Evolutionary conservation across 495 filamentous ascomycete genomes (phyloP).

Genomic region (Elasticomyces elasticus): DNA sequence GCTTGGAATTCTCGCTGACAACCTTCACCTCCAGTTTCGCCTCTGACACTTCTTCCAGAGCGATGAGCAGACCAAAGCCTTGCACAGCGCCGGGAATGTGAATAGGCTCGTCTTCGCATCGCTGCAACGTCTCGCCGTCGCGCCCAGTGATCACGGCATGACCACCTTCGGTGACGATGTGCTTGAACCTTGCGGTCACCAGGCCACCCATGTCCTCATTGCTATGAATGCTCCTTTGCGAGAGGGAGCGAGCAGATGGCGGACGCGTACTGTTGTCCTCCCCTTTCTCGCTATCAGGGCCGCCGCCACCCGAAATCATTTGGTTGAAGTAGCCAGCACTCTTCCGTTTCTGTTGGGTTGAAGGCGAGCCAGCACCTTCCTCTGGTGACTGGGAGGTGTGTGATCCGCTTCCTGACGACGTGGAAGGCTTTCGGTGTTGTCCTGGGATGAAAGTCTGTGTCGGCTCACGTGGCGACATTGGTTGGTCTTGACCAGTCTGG

Average conservation of each 20-base stretch:
- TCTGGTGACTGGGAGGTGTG: background rate
- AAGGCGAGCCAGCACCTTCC: background rate
- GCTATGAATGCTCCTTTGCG: conserved; percentile 15
- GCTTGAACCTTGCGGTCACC: conserved; percentile 66
- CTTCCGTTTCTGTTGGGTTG: background rate
- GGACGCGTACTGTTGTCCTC: conserved; percentile 5
- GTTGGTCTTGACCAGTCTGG: background rate
- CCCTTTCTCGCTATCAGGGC: background rate
- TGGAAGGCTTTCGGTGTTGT: background rate
- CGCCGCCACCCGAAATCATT: background rate
- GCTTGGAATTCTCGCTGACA: conserved; percentile 76
- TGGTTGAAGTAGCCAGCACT: background rate
- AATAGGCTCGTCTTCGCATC: conserved; percentile 90
- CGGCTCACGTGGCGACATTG: background rate
- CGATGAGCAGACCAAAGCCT: conserved; percentile 69
- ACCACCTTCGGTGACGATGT: conserved; percentile 66
- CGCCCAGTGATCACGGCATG: conserved; percentile 80
- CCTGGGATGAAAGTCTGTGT: background rate
- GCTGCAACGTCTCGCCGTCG: conserved; percentile 55
- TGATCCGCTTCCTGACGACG: background rate
- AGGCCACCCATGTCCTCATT: conserved; percentile 33
- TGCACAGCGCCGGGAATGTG: conserved; percentile 88
- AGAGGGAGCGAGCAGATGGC: conserved; percentile 7
- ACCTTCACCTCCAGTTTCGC: conserved; percentile 61
- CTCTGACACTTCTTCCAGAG: conserved; percentile 59